Conservation (phyloP, 441 rosid genomes). For the Capsella rubella region DNA sequence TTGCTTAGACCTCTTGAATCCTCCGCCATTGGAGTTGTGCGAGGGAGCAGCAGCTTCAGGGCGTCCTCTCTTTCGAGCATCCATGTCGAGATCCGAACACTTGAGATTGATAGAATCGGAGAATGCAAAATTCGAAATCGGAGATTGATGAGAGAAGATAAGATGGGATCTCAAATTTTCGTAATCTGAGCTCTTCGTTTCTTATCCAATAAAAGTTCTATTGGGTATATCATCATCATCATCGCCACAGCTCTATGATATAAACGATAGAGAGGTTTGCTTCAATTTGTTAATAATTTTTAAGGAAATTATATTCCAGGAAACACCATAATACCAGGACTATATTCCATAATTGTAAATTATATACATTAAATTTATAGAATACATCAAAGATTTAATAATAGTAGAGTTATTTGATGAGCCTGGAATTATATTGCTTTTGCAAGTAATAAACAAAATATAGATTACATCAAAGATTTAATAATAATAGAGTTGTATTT, state of each 20-base stretch:
- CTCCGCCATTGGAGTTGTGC: constrained; percentile 60
- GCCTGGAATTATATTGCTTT: too few species aligned
- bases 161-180: constrained; percentile 11
- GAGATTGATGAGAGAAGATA: not conserved
- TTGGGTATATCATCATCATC: not conserved
- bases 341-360: not conserved
- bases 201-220: not conserved
- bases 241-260: not conserved
- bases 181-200: not conserved
- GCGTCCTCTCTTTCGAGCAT: constrained; percentile 74
- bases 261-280: not conserved
- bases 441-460: too few species aligned
- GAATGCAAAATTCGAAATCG: constrained; percentile 32
- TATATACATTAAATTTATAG: not conserved
- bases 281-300: not conserved
- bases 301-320: not conserved
- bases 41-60: constrained; percentile 53
- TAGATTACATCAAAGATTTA: too few species aligned
- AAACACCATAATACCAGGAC: not conserved
- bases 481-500: too few species aligned
- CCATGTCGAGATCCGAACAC: constrained; percentile 52
- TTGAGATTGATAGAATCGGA: constrained; percentile 27
- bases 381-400: not conserved
- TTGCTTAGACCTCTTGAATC: constrained; percentile 70
- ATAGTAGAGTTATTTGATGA: not conserved